Base-by-base conservation (phyloP, 2,329 filamentous ascomycete species). In the Pseudopyricularia javanii region DNA sequence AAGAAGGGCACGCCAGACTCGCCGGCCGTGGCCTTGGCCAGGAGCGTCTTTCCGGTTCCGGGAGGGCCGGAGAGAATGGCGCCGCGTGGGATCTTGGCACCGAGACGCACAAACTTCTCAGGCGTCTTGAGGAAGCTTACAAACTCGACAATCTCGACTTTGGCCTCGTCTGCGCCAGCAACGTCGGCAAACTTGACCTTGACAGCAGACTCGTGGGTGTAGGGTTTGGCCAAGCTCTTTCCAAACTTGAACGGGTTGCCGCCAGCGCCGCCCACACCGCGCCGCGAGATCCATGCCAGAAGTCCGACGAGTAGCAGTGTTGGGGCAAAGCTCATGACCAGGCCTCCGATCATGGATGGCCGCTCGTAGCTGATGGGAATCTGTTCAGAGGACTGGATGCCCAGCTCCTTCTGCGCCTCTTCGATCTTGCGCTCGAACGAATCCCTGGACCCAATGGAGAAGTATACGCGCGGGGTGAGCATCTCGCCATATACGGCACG, bases 121-220 rank as follows among this genome's bases (percentile, higher is more conserved):
- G 93, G 93, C 62, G 93, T 86, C 74, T 96, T 91, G 57, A 98
- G 72, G 75, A 98, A 98, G 66, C 86, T 91, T 60, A 98, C 93
- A 62, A 98, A 98, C 69, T 98, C 93, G 90, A 97, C 96, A 60
- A 98, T 98, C 70, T 98, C 93, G 54, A 83, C 76, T 77, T 98
- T 98, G 54, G 93, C 93, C 71, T 98, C 93, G 66, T 98, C 93
- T 83, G 97, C 91, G 59, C 93, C 93, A 43, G 93, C 93, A 45
- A 98, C 93, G 66, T 98, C 93, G 48, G 88, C 76, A 66, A 98
- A 98, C 70, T 96, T 97, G 68, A 94, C 91, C 72, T 95, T 95
- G 73, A 98, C 80, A 54, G 93, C 88, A 11, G 88, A 88, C 74
- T 98, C 93, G 60, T 96, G 91, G 68, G 96, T 98, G 76, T 97